Base-by-base conservation (phyloP, 2,329 filamentous ascomycete species). In the Xenosphaeropsis pyriputrescens region DNA sequence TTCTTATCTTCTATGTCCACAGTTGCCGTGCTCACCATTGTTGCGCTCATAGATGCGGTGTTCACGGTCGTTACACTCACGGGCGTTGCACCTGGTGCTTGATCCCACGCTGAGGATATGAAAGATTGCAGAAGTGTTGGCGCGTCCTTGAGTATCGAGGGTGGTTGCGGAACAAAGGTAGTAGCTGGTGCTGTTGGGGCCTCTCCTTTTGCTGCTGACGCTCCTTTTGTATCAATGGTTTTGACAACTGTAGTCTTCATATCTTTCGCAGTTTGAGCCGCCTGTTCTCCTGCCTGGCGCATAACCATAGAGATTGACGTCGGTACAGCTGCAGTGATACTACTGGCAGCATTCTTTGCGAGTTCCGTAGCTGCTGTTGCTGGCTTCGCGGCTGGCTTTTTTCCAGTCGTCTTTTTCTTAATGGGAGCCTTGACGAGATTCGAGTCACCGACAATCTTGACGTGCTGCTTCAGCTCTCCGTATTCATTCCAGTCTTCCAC, bases 401-500 rank as follows among this genome's bases (percentile, higher is more conserved):
- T n/a, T 4, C 18, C n/a, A 6, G 35, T 36, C 19, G n/a, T 19
- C 22, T 17, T 36, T 17, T 41, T 45, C 38, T 38, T 49, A 43
- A 32, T 50, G 41, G 9, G 55, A 46, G 30, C 61, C 50, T 43
- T 34, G 22, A 35, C 38, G 12, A 37, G 26, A 11, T 46, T 42
- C 15, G 43, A 41, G 32, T 33, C 44, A 18, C 39, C 37, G 17
- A 70, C 74, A 48, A 80, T 72, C 43, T 68, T 76, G 50, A 96
- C 75, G 50, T 89, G 81, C 60, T 89, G 75, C 58, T 86, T 85
- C 43, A 98, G 72, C 62, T 96, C 89, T 60, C 86, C 86, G 60
- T 93, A 95, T 58, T 98, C 91, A 64, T 98, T 98, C 91, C 89
- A 96, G 57, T 98, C 91, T 61, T 98, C 91, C 45, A 96, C 76